A percentile compares a stretch with the other conserved stretches of the same genome.
phyloP scores from a whole-genome alignment of 108 stramenopile genomes.

The Fistulifera pelliculosa region DNA sequence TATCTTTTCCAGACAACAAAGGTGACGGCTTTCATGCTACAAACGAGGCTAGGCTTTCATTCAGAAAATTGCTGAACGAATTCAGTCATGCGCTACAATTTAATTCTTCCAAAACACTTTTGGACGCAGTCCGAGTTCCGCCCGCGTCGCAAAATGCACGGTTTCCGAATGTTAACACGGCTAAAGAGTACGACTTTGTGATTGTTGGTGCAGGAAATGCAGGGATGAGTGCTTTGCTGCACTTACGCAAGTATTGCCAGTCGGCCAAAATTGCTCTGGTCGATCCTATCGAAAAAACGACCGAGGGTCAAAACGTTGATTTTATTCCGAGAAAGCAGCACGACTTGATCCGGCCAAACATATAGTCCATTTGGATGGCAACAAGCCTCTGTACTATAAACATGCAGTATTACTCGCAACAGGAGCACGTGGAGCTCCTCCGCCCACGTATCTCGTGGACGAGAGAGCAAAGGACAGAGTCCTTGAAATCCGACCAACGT shows the following conservation, averaged over 20 bases:
- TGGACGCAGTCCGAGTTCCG: too few relatives aligned
- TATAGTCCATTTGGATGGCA: conserved; percentile 17
- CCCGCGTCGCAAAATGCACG: too few relatives aligned
- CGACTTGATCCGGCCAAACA: conserved; percentile 29
- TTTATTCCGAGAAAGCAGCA: conserved; percentile 18
- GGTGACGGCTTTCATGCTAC: too few relatives aligned
- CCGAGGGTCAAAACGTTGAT: conserved; percentile 6
- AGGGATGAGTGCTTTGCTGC: conserved; percentile 35
- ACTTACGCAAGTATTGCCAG: conserved; percentile 32
- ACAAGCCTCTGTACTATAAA: conserved; percentile 23
- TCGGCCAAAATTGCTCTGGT: conserved; percentile 39
- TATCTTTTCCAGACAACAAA: too few relatives aligned
- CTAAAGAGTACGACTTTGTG: conserved; percentile 38
- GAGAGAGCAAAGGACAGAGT: conserved; percentile 33
- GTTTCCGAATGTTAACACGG: too few relatives aligned
- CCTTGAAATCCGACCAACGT: conserved; percentile 53
- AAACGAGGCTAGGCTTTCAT: too few relatives aligned
- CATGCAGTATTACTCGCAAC: conserved; percentile 72
- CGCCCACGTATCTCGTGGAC: conserved; percentile 53
- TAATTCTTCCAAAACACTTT: too few relatives aligned
- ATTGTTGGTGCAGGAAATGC: conserved; percentile 51
- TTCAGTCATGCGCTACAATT: too few relatives aligned
- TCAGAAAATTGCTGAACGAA: too few relatives aligned
- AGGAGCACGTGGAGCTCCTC: conserved; percentile 72
- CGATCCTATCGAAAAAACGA: conserved; percentile 23